A percentile compares a stretch with the other conserved stretches of the same genome.
phyloP scores from a whole-genome alignment of 139 green algal genomes.

The Spirogloea muscicola region DNA sequence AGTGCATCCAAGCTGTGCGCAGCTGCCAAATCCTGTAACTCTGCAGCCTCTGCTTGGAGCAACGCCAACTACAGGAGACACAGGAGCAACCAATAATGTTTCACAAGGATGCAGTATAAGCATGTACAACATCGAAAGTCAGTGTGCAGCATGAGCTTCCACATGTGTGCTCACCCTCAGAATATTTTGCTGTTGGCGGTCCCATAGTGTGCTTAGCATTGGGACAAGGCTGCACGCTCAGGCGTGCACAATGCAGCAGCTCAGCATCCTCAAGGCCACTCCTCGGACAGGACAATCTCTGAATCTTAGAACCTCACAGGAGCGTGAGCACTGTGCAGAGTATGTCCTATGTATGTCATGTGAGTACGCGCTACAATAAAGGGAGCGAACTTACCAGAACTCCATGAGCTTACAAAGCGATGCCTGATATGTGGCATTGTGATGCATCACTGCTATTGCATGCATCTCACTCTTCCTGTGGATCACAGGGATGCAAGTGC shows the following conservation, averaged over 20 bases:
- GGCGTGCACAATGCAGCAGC: background rate
- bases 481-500: background rate
- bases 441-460: slow-evolving; percentile 26
- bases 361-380: background rate
- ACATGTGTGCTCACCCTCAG: slow-evolving; percentile 14
- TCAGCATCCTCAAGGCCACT: too few species aligned
- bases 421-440: slow-evolving; percentile 43
- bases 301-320: background rate
- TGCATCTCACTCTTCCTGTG: slow-evolving; percentile 35
- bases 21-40: too few species aligned
- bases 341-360: too few species aligned
- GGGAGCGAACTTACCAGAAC: slow-evolving; percentile 29
- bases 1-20: too few species aligned
- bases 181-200: slow-evolving; percentile 14
- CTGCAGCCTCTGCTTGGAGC: too few species aligned
- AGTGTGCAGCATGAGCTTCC: too few species aligned
- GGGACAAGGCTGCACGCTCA: background rate
- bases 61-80: too few species aligned
- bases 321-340: background rate
- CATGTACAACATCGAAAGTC: too few species aligned
- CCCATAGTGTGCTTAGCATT: slow-evolving; percentile 9
- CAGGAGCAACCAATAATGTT: too few species aligned
- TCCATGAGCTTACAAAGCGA: slow-evolving; percentile 45
- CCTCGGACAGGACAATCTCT: too few species aligned
- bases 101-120: too few species aligned